Percentiles rank a stretch among this genome's conserved stretches.
These are phyloP conservation scores for Diutina rugosa DNA, from an alignment of 1,139 yeast species.

Conservation along the genomic window DNA sequence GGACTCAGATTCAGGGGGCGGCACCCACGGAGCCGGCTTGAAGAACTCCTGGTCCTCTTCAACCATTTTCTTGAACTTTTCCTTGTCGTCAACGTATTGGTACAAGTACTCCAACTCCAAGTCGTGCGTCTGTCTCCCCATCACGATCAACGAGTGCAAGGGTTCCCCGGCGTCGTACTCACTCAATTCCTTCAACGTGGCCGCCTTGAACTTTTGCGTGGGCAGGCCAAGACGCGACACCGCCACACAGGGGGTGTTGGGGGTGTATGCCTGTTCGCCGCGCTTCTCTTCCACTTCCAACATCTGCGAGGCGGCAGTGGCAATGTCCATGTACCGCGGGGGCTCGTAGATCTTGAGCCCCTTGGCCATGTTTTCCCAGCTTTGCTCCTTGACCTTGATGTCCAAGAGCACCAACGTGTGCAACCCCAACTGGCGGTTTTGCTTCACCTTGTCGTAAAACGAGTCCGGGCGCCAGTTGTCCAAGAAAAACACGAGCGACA, in stretches of 20 bases:
- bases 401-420: slow-evolving; percentile 84
- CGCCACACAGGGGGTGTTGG: slow-evolving; percentile 86
- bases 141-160: slow-evolving; percentile 76
- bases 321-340: slow-evolving; percentile 89
- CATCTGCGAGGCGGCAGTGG: slow-evolving; percentile 79
- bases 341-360: slow-evolving; percentile 91
- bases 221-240: slow-evolving; percentile 87
- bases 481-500: slow-evolving; percentile 88
- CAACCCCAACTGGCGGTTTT: slow-evolving; percentile 78
- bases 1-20: slow-evolving; percentile 10
- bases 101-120: slow-evolving; percentile 77
- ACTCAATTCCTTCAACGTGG: slow-evolving; percentile 60
- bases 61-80: slow-evolving; percentile 45
- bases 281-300: slow-evolving; percentile 75
- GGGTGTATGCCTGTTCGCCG: slow-evolving; percentile 65
- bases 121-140: slow-evolving; percentile 92
- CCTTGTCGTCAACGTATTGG: slow-evolving; percentile 62
- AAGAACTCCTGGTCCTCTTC: slow-evolving; percentile 62
- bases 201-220: slow-evolving; percentile 72
- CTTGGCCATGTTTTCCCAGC: slow-evolving; percentile 85
- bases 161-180: slow-evolving; percentile 91
- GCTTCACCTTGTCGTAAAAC: slow-evolving; percentile 79
- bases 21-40: slow-evolving; percentile 43
- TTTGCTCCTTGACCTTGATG: slow-evolving; percentile 94
- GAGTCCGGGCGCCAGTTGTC: slow-evolving; percentile 95